Evolutionary conservation across 2,329 filamentous ascomycete genomes (phyloP).

Genomic region (Epichloe aotearoae): DNA sequence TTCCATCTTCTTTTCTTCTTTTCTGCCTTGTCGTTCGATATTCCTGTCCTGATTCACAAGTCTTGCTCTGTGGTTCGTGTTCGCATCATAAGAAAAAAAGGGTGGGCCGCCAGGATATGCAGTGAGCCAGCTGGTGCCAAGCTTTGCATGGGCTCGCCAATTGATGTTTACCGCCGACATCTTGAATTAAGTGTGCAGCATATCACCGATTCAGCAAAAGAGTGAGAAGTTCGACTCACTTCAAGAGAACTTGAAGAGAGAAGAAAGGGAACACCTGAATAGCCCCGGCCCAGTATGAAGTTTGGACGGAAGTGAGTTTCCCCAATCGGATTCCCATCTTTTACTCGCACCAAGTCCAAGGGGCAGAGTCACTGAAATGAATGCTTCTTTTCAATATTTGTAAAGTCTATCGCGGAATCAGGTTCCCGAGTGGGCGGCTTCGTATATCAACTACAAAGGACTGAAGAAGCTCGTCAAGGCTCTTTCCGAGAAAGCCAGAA

Average conservation of each 20-base stretch:
- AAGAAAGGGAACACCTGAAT: neutral
- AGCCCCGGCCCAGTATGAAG: constrained; percentile 34
- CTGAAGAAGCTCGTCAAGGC: constrained; percentile 93
- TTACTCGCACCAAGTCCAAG: neutral
- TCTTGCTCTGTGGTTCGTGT: neutral
- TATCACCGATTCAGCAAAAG: neutral
- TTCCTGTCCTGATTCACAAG: neutral
- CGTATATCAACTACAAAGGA: constrained; percentile 81
- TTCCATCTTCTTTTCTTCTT: neutral
- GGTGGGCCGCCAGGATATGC: neutral
- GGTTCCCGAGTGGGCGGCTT: constrained; percentile 74
- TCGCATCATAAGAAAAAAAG: neutral
- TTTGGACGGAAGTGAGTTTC: constrained; percentile 46
- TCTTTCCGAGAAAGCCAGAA: constrained; percentile 49
- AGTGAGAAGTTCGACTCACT: neutral
- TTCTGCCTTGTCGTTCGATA: neutral
- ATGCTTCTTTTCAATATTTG: neutral
- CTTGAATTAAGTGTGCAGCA: neutral
- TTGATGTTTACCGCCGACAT: neutral
- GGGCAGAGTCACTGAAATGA: constrained; percentile 8
- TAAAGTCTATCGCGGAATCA: constrained; percentile 61
- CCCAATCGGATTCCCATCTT: neutral
- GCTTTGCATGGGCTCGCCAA: neutral
- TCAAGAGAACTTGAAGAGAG: neutral
- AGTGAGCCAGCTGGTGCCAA: neutral